Evolutionary conservation across 257 asterid genomes (phyloP).

Genomic region (Penstemon davidsonii): DNA sequence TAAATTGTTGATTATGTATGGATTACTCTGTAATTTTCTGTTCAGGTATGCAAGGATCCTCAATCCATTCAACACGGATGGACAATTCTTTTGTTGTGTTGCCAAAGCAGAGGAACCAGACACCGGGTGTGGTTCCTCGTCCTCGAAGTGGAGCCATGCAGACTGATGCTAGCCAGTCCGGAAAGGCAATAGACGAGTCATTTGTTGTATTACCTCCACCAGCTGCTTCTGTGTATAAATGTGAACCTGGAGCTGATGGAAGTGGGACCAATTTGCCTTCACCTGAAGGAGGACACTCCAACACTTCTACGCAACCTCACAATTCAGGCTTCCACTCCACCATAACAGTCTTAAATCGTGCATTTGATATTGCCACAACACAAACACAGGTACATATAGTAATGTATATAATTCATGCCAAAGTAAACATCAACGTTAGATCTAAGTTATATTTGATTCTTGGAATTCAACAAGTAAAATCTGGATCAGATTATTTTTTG

Average conservation of each 20-base stretch:
- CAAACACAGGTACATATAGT: constrained; percentile 63
- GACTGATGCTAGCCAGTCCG: constrained; percentile 63
- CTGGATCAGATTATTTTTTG: constrained; percentile 1
- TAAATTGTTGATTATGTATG: constrained; percentile 15
- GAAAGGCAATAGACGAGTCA: constrained; percentile 91
- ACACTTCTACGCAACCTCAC: constrained; percentile 56
- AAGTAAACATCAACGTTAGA: not conserved
- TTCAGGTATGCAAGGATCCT: constrained; percentile 84
- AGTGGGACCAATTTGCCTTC: constrained; percentile 56
- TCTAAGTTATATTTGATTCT: not conserved
- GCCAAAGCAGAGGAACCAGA: constrained; percentile 79
- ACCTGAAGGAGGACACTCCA: constrained; percentile 52
- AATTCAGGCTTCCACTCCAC: constrained; percentile 89
- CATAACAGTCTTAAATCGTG: constrained; percentile 81
- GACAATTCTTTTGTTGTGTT: constrained; percentile 85
- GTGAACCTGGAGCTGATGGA: constrained; percentile 73
- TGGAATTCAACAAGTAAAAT: not conserved
- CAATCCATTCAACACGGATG: constrained; percentile 67
- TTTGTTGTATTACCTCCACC: constrained; percentile 98
- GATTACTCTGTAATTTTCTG: constrained; percentile 26
- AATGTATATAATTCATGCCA: constrained; percentile 13
- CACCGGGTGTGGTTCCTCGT: constrained; percentile 65
- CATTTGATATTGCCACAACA: constrained; percentile 85
- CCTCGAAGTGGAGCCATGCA: constrained; percentile 60
- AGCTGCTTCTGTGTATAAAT: constrained; percentile 90